These are phyloP conservation scores for Metarhizium rileyi DNA, from an alignment of 2,329 filamentous ascomycete species.

Conservation along the genomic window DNA sequence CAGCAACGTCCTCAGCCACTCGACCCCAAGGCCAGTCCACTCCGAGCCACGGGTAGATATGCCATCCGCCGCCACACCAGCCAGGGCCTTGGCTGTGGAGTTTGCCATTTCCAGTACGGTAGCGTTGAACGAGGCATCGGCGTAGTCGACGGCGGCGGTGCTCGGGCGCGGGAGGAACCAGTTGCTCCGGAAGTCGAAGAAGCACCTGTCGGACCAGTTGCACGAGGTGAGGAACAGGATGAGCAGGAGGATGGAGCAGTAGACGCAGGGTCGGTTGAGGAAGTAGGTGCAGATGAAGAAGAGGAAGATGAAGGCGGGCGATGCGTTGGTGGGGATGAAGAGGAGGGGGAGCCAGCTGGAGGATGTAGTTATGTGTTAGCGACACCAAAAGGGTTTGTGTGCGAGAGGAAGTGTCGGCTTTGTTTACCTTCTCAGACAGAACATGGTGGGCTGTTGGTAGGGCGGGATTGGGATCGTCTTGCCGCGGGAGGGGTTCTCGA, in stretches of 20 bases:
- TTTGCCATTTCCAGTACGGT: conserved; percentile 51
- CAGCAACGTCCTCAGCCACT: conserved; percentile 76
- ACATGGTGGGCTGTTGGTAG: conserved; percentile 43
- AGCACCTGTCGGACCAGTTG: conserved; percentile 81
- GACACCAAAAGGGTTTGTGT: background rate
- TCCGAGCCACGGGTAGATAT: conserved; percentile 45
- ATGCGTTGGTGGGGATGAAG: conserved; percentile 80
- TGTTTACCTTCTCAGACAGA: conserved; percentile 54
- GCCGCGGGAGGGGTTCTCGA: no score
- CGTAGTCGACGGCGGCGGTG: conserved; percentile 15
- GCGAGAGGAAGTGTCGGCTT: background rate
- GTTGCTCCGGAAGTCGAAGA: conserved; percentile 85
- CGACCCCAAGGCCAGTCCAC: conserved; percentile 69
- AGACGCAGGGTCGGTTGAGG: conserved; percentile 92
- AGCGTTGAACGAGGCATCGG: conserved; percentile 31
- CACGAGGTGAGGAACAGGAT: conserved; percentile 90
- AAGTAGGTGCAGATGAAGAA: conserved; percentile 92
- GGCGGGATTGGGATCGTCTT: no score
- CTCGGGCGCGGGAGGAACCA: conserved; percentile 78
- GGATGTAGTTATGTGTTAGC: background rate
- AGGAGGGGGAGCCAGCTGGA: conserved; percentile 77
- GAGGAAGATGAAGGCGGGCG: conserved; percentile 75
- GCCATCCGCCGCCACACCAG: conserved; percentile 56
- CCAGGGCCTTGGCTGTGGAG: conserved; percentile 59
- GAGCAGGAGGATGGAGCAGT: conserved; percentile 91